Percentiles rank a stretch among this genome's conserved stretches.
These are phyloP conservation scores for Trametes meyenii DNA, from an alignment of 768 basidiomycete genomes.

Conservation along the genomic window DNA sequence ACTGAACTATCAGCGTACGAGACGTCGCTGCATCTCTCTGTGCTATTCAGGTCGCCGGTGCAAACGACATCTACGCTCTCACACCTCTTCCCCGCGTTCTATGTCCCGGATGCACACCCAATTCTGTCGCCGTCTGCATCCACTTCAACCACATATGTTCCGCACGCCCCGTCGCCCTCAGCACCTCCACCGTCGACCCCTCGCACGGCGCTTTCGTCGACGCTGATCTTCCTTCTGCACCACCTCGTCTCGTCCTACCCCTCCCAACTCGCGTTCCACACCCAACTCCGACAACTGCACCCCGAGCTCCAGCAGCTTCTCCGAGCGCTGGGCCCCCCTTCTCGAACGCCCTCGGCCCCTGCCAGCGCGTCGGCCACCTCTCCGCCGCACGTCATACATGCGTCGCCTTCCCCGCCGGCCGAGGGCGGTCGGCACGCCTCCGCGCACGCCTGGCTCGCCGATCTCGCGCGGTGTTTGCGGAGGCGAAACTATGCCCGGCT, in stretches of 20 bases:
- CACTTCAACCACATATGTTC: neutral
- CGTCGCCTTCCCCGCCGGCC: neutral
- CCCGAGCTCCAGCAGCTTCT: constrained; percentile 33
- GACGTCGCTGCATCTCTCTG: constrained; percentile 67
- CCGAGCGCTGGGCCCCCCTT: neutral
- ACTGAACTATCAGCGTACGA: constrained; percentile 61
- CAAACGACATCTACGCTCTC: constrained; percentile 67
- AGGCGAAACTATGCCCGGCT: constrained; percentile 57
- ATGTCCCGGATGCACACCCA: constrained; percentile 32
- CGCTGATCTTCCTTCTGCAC: constrained; percentile 57
- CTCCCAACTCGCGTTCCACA: constrained; percentile 60
- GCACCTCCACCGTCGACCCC: neutral
- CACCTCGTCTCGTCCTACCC: constrained; percentile 62
- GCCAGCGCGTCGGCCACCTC: neutral
- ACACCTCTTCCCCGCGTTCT: constrained; percentile 56
- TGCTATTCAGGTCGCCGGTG: constrained; percentile 60
- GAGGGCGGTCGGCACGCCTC: neutral
- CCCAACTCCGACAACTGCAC: constrained; percentile 47
- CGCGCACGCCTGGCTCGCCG: constrained; percentile 52
- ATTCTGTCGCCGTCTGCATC: neutral
- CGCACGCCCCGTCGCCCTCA: neutral
- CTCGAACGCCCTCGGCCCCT: neutral
- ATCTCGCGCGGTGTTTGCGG: constrained; percentile 55
- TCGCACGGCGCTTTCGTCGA: neutral
- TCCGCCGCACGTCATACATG: constrained; percentile 2